These are phyloP conservation scores for Solanum hybrid DNA, from an alignment of 305 asterid genomes.

Conservation along the genomic window DNA sequence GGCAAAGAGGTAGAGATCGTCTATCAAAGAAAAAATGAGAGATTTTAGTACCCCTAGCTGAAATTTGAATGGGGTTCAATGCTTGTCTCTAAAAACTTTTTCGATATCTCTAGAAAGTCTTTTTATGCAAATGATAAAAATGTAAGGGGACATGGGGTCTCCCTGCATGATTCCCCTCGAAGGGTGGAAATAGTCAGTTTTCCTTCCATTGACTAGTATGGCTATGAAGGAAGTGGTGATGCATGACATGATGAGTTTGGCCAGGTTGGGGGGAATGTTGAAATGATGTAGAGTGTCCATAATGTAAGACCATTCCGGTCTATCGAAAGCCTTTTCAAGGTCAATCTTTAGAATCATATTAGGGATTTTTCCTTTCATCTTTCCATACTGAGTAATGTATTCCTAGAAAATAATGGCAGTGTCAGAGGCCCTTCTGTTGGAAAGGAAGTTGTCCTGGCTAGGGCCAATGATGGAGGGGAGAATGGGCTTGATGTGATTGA, in stretches of 20 bases:
- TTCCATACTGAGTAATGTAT: background rate
- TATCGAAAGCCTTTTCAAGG: background rate
- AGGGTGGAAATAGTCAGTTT: background rate
- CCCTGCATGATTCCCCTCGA: background rate
- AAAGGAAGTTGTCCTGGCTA: background rate
- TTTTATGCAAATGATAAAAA: background rate
- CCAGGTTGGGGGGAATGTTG: background rate
- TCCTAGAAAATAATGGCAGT: background rate
- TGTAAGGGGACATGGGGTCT: background rate
- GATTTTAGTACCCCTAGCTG: background rate
- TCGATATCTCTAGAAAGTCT: background rate
- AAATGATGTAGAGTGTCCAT: background rate
- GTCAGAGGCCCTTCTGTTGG: background rate
- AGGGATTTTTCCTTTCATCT: background rate
- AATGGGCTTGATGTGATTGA: background rate
- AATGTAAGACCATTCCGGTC: background rate
- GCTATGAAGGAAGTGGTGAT: background rate
- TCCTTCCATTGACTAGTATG: background rate
- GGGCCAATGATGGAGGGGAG: background rate
- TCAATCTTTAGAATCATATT: background rate
- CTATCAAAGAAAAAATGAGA: background rate
- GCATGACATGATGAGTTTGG: background rate
- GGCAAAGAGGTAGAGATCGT: background rate
- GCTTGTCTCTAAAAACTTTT: background rate
- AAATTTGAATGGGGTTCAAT: background rate